These are phyloP conservation scores for Priceomyces haplophilus DNA, from an alignment of 805 yeast species.

Conservation along the genomic window DNA sequence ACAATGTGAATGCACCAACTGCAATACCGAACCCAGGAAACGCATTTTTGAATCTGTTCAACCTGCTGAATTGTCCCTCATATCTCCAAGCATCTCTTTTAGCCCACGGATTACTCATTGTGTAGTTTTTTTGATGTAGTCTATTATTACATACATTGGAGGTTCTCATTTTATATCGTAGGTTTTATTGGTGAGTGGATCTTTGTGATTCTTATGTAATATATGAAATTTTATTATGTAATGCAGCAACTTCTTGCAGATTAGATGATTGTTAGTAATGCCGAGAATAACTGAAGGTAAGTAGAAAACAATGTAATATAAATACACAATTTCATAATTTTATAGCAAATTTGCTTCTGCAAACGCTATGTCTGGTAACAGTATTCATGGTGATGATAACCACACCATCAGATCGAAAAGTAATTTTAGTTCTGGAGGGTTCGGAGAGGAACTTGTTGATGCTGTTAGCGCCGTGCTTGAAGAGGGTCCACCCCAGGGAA, in stretches of 20 bases:
- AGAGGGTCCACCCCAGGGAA: background rate
- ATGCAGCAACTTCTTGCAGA: too few species aligned
- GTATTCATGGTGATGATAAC: too few species aligned
- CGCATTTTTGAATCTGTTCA: constrained; percentile 63
- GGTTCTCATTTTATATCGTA: constrained; percentile 4
- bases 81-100: constrained; percentile 89
- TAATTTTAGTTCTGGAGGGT: background rate
- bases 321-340: too few species aligned
- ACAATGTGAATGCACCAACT: constrained; percentile 66
- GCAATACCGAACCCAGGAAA: constrained; percentile 84
- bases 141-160: background rate
- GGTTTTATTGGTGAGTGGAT: constrained; percentile 9
- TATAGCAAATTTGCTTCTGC: too few species aligned
- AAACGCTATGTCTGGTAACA: too few species aligned
- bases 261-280: too few species aligned
- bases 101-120: constrained; percentile 46
- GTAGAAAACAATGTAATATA: too few species aligned
- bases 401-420: too few species aligned
- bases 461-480: constrained; percentile 1
- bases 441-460: background rate
- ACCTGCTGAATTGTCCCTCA: constrained; percentile 74
- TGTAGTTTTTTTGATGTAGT: background rate
- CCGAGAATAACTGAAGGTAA: too few species aligned
- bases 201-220: constrained; percentile 3
- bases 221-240: too few species aligned